A percentile compares a stretch with the other conserved stretches of the same genome.
Evolutionary conservation across 164 flowering plant species (phyloP).

Genomic region (Piper betle): DNA sequence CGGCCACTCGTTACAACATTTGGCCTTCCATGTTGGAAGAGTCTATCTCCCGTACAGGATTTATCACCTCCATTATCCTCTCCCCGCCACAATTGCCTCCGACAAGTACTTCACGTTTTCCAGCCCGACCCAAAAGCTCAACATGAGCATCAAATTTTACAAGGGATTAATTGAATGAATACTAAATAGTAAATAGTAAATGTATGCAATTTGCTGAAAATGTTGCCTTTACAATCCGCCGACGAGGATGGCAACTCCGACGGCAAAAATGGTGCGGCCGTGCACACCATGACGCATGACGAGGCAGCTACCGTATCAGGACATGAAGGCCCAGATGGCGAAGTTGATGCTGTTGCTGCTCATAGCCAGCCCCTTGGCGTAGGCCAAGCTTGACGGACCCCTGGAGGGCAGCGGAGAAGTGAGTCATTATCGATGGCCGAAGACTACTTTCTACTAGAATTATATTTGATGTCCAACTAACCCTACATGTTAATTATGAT

Average conservation of each 20-base stretch:
- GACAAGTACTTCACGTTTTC: background rate
- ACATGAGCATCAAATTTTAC: background rate
- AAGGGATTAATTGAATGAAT: background rate
- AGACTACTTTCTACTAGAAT: no score
- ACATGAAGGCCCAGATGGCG: slow-evolving; percentile 36
- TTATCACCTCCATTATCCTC: background rate
- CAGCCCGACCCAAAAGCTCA: background rate
- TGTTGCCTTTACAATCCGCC: slow-evolving; percentile 39
- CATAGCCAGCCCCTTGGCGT: slow-evolving; percentile 33
- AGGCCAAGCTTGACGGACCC: slow-evolving; percentile 26
- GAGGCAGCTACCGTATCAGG: slow-evolving; percentile 36
- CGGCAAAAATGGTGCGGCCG: slow-evolving; percentile 34
- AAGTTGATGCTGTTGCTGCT: slow-evolving; percentile 43
- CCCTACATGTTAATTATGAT: no score
- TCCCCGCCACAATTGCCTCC: background rate
- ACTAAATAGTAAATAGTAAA: background rate
- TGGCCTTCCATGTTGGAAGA: slow-evolving; percentile 50
- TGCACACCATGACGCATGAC: slow-evolving; percentile 27
- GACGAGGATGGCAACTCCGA: slow-evolving; percentile 19
- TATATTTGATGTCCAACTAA: slow-evolving; percentile 33
- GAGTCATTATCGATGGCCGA: slow-evolving; percentile 9
- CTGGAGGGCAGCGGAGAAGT: slow-evolving; percentile 24
- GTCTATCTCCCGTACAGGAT: slow-evolving; percentile 87
- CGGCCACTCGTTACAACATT: slow-evolving; percentile 45
- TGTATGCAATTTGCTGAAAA: background rate